phyloP scores from a whole-genome alignment of 805 yeast genomes.

The Barnettozyma sp. region DNA sequence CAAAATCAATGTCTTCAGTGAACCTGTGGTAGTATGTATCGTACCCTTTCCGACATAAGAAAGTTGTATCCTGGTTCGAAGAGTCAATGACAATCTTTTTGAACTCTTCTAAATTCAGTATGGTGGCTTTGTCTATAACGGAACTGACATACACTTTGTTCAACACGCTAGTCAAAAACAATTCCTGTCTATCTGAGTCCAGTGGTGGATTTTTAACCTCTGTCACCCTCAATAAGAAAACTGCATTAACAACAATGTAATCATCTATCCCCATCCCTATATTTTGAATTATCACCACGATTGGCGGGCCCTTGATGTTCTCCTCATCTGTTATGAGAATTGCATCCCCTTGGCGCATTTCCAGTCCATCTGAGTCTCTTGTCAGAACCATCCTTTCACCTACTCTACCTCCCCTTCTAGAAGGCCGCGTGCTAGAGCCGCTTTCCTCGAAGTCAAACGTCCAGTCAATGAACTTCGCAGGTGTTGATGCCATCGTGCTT shows the following conservation, averaged over 20 bases:
- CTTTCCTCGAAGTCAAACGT: constrained; percentile 12
- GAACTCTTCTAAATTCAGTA: constrained; percentile 35
- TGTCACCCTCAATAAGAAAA: constrained; percentile 38
- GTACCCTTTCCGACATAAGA: constrained; percentile 28
- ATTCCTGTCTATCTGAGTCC: constrained; percentile 34
- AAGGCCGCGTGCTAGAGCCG: background rate
- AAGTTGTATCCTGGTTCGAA: constrained; percentile 27
- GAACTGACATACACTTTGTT: constrained; percentile 38
- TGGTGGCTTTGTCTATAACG: constrained; percentile 38
- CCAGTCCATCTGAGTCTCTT: constrained; percentile 41
- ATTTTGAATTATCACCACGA: constrained; percentile 44
- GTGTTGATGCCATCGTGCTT: constrained; percentile 17
- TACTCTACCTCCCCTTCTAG: constrained; percentile 13
- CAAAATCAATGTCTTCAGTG: constrained; percentile 21
- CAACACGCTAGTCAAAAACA: constrained; percentile 47
- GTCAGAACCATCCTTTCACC: constrained; percentile 23
- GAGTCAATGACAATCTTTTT: constrained; percentile 30
- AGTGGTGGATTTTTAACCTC: constrained; percentile 32
- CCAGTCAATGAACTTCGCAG: constrained; percentile 21
- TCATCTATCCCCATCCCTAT: constrained; percentile 43
- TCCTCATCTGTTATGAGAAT: constrained; percentile 35
- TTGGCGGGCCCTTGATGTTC: constrained; percentile 25
- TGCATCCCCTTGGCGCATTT: constrained; percentile 47
- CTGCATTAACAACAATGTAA: constrained; percentile 41
- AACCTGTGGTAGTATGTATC: constrained; percentile 27